Base-by-base conservation (phyloP, 441 rosid species). In the Arabidopsis lyrata region DNA sequence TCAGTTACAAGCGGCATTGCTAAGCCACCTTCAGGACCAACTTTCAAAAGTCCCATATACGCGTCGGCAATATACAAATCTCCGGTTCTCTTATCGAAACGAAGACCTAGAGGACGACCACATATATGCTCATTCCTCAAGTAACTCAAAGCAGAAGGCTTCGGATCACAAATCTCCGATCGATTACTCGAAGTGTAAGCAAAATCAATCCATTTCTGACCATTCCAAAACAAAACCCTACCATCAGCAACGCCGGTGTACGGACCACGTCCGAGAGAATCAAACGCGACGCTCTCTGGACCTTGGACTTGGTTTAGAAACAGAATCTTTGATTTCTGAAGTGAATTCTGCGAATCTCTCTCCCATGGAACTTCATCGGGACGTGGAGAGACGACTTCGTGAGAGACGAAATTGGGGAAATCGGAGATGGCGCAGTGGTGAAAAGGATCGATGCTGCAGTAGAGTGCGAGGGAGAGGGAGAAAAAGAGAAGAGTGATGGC, bases 191-290 rank as follows among this genome's bases (percentile, higher is more conserved):
- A 91, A 63, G 98, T 90, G 65, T 81, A 79, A 27, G 97, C 98
- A 61, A 93, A 94, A 81, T 88, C 91, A 58, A 8, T 78, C 96
- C 95, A 94, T 6, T 85, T 78, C 8, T 61, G 50, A 22, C 97
- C 97, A 66, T 91, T 73, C 95, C 95, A 88, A 68, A 92, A 87
- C 60, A 94, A 47, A 41, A 94, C 71, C 39, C 97, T 81, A 6
- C 98, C 98, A 77, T 91, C 97, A 56, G 97, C 98, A 39, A 91
- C 85, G 27, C 98, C 98, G 0, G 96, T 86, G 63, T 94, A 94
- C 11, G 97, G 97, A 8, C 98, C 98, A 14, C 96, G 91, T 35
- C 97, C 97, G 27, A 67, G 90, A 13, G 90, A 87, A 67, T 94
- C 96, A 72, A 94, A 94, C 5, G 89, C 91, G 53, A 94, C 42